Base-by-base conservation (phyloP, 768 basidiomycete genomes). In the Naganishia friedmannii region DNA sequence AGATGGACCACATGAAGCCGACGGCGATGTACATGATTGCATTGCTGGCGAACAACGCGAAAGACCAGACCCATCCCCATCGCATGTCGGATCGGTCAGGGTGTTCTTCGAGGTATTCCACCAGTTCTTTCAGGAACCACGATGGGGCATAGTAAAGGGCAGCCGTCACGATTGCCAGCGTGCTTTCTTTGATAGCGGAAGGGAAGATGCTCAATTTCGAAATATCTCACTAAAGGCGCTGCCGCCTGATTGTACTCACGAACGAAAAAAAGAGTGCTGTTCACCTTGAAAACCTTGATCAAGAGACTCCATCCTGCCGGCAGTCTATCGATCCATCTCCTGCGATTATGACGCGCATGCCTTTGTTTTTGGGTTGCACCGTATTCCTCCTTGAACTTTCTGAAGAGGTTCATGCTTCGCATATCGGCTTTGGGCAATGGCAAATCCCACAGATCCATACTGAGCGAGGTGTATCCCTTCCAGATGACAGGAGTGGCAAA, bases 401-500 rank as follows among this genome's bases (percentile, higher is more conserved):
- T 23, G 56, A 77, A 81, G 23, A 74, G 70, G 9, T 66, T 39
- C 55, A 81, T 58, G 0, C 79, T 74, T 8, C 93, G 90, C 87
- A 92, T 88, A 74, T 86, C 79, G 0, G 84, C 86, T 0, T 90
- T 86, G 10, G 93, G 85, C 66, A 94, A 87, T 6, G 93, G 93
- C 34, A 96, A 83, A 77, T 96, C 92, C 70, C 88, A 91, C 26
- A 92, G 91, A 73, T 95, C 90, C 55, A 95, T 85, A 69, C 86
- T 88, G 68, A 86, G 84, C 1, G 89, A 84, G 1, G 83, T 84
- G 80, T 91, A 87, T 2, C 92, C 93, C 51, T 93, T 87, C 86
- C 88, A 87, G 67, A 94, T 87, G 17, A 96, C 90, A 71, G 89
- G 88, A 0, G 92, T 93, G 45, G 90, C 91, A 78, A 92, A 93